phyloP scores from a whole-genome alignment of 78 protist species.

The Andalucia godoyi region DNA sequence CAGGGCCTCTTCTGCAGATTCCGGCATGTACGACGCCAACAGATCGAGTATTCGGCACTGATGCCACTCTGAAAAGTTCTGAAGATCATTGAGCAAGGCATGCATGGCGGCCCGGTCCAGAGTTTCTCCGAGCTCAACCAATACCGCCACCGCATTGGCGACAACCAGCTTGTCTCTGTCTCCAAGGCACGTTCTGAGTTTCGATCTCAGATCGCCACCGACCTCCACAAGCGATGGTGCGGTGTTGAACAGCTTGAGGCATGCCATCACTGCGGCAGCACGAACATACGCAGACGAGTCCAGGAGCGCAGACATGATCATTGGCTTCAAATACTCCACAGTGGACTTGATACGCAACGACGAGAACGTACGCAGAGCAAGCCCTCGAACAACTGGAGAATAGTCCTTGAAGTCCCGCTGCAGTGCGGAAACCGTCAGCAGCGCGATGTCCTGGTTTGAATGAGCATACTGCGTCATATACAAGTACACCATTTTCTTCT shows the following conservation, averaged over 20 bases:
- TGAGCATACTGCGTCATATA: conserved; percentile 60
- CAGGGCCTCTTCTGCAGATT: conserved; percentile 29
- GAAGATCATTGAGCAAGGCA: conserved; percentile 31
- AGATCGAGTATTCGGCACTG: conserved; percentile 32
- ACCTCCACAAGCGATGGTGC: neutral
- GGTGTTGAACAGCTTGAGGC: conserved; percentile 44
- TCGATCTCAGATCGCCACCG: conserved; percentile 7
- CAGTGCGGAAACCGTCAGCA: conserved; percentile 77
- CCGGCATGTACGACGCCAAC: conserved; percentile 11
- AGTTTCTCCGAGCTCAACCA: conserved; percentile 59
- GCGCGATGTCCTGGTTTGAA: conserved; percentile 49
- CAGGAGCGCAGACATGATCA: conserved; percentile 28
- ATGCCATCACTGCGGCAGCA: conserved; percentile 72
- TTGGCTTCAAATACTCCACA: conserved; percentile 60
- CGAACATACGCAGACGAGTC: conserved; percentile 83
- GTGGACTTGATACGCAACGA: conserved; percentile 39
- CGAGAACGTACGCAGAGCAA: conserved; percentile 75
- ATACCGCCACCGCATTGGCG: conserved; percentile 48
- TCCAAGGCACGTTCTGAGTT: conserved; percentile 34
- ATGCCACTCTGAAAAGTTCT: conserved; percentile 74
- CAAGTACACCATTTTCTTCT: conserved; percentile 71
- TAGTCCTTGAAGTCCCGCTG: conserved; percentile 67
- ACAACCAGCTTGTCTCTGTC: conserved; percentile 64
- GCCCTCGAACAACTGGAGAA: conserved; percentile 87
- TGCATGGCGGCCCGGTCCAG: conserved; percentile 53